Conservation (phyloP, 306 rosid species). For the Acacia acuminata region DNA sequence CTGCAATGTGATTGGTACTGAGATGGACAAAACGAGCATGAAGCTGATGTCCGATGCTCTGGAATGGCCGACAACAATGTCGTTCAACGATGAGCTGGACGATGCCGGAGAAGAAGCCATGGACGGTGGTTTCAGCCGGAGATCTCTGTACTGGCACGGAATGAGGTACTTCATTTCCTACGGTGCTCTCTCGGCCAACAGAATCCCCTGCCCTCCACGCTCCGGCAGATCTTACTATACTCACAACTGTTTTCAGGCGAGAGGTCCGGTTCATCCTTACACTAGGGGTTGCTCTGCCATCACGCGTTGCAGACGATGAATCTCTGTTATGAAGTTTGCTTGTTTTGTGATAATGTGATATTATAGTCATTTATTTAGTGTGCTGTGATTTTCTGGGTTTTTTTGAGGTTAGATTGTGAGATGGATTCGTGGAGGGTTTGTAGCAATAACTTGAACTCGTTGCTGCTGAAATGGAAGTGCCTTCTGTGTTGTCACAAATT, state of each 20-base stretch:
- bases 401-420: not conserved
- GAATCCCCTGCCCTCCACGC: constrained; percentile 94
- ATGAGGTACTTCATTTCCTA: constrained; percentile 78
- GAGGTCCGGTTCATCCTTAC: constrained; percentile 42
- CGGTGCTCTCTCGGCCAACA: constrained; percentile 86
- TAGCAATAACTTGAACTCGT: not conserved
- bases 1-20: constrained; percentile 19
- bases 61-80: constrained; percentile 66
- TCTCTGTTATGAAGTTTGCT: not conserved
- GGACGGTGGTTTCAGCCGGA: constrained; percentile 46
- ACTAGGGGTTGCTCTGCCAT: constrained; percentile 8
- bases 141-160: constrained; percentile 81
- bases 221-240: constrained; percentile 95
- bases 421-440: not conserved
- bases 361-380: not conserved
- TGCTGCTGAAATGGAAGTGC: not conserved
- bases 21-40: constrained; percentile 57
- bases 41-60: constrained; percentile 59
- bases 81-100: constrained; percentile 40
- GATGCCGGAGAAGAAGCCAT: constrained; percentile 31
- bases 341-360: not conserved
- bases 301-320: constrained; percentile 12
- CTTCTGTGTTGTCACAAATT: not conserved
- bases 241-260: constrained; percentile 73
- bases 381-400: not conserved